Conservation (phyloP, 2,329 filamentous ascomycete genomes). For the Macroventuria anomochaeta region DNA sequence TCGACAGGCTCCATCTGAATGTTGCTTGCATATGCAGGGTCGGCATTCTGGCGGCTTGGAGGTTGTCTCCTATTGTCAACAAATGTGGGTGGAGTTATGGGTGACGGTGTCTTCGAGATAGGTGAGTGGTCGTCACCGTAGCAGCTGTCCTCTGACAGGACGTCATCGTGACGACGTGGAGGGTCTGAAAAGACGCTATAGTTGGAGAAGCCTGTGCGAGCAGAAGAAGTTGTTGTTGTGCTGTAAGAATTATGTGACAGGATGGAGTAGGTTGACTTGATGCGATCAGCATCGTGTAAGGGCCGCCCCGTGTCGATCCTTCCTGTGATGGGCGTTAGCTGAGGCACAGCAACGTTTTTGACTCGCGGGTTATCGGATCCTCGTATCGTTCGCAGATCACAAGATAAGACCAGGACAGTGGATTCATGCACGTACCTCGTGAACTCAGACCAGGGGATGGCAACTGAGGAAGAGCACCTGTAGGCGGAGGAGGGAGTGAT, state of each 20-base stretch:
- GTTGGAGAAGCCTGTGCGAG: constrained; percentile 23
- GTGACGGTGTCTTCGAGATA: constrained; percentile 8
- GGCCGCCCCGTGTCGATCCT: constrained; percentile 19
- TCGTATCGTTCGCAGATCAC: constrained; percentile 20
- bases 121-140: constrained; percentile 12
- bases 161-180: constrained; percentile 25
- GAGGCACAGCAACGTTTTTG: constrained; percentile 5
- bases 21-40: constrained; percentile 22
- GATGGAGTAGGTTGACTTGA: constrained; percentile 26
- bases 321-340: constrained; percentile 16
- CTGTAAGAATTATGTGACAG: constrained; percentile 28
- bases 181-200: constrained; percentile 29
- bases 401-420: constrained; percentile 6
- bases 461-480: constrained; percentile 26
- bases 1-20: constrained; percentile 29
- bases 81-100: constrained; percentile 11
- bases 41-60: constrained; percentile 6
- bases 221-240: constrained; percentile 23
- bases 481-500: constrained; percentile 26
- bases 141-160: constrained; percentile 24
- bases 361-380: background rate
- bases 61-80: constrained; percentile 11
- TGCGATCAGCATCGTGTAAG: constrained; percentile 16
- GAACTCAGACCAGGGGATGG: constrained; percentile 22
- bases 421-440: constrained; percentile 29